Conservation (phyloP, 495 filamentous ascomycete species). For the Cenococcum geophilum region DNA sequence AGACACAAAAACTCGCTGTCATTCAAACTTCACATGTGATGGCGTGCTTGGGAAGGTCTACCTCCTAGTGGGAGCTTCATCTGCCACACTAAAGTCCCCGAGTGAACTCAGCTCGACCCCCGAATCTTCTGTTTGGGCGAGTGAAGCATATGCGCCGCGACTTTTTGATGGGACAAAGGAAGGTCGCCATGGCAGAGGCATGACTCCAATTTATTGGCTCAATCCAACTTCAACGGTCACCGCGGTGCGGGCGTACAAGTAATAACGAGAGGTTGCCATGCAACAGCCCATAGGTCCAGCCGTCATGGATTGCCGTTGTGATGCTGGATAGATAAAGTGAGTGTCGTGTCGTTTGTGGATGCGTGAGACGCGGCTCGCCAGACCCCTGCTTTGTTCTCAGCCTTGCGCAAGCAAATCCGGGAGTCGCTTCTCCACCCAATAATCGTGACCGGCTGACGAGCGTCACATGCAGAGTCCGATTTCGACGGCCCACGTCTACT, state of each 20-base stretch:
- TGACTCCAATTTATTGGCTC: not conserved
- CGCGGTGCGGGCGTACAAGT: not conserved
- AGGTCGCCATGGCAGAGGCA: slow-evolving; percentile 6
- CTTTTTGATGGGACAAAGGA: not conserved
- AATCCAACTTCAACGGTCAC: not conserved
- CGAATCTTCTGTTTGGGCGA: slow-evolving; percentile 7
- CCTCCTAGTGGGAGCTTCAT: not conserved
- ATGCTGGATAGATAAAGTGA: not conserved
- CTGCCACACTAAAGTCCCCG: not conserved
- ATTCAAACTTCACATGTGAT: too few relatives aligned
- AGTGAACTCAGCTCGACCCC: not conserved
- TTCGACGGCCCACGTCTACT: too few relatives aligned
- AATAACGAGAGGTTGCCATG: not conserved
- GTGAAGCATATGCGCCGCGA: slow-evolving; percentile 1
- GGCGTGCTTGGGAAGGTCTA: not conserved
- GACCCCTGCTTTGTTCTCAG: too few relatives aligned
- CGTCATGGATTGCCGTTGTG: not conserved
- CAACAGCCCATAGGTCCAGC: not conserved
- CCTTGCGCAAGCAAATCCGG: too few relatives aligned
- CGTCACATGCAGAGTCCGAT: too few relatives aligned
- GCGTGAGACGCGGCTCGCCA: too few relatives aligned
- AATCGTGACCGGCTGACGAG: too few relatives aligned
- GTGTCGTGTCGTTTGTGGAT: not conserved
- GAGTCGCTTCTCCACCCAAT: too few relatives aligned
- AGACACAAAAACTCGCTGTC: too few relatives aligned